Percentiles rank a stretch among this genome's conserved stretches.
These are phyloP conservation scores for Periconia macrospinosa DNA, from an alignment of 2,329 filamentous ascomycete genomes.

Conservation along the genomic window DNA sequence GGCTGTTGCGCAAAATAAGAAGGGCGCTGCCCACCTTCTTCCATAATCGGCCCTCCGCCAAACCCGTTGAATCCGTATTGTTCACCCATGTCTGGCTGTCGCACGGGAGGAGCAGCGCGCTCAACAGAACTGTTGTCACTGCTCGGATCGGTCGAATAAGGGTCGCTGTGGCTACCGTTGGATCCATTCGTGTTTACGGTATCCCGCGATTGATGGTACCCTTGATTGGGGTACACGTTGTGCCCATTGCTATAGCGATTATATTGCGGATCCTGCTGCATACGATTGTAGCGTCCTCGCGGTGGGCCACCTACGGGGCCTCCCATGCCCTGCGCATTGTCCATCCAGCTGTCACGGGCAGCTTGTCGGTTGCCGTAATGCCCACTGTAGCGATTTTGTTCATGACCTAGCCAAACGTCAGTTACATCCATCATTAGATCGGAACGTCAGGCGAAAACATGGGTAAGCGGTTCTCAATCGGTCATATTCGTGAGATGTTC, in stretches of 20 bases:
- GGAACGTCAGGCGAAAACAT: too few species aligned
- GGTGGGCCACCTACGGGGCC: slow-evolving; percentile 39
- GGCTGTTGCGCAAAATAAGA: slow-evolving; percentile 19
- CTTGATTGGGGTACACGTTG: slow-evolving; percentile 51
- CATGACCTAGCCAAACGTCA: slow-evolving; percentile 24
- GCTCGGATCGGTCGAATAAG: slow-evolving; percentile 84
- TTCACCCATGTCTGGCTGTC: slow-evolving; percentile 40
- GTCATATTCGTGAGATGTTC: too few species aligned
- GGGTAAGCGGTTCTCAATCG: too few species aligned
- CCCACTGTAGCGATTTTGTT: slow-evolving; percentile 38
- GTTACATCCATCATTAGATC: background rate
- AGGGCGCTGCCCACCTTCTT: slow-evolving; percentile 38
- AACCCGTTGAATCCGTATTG: slow-evolving; percentile 64
- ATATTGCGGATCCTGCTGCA: slow-evolving; percentile 49
- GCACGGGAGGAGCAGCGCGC: slow-evolving; percentile 64
- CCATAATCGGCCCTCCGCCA: slow-evolving; percentile 47
- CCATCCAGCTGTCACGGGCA: slow-evolving; percentile 41
- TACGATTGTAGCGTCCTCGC: slow-evolving; percentile 46
- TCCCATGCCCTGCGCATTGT: slow-evolving; percentile 30
- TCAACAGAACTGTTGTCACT: slow-evolving; percentile 93
- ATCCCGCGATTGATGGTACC: slow-evolving; percentile 80
- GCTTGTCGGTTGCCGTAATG: slow-evolving; percentile 44
- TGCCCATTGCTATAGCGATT: slow-evolving; percentile 45
- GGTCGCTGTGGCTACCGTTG: slow-evolving; percentile 72
- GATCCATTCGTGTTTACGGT: slow-evolving; percentile 79